Evolutionary conservation across 495 filamentous ascomycete genomes (phyloP), one percentile per base, ranked within the genome.

Genomic region (Glarea lozoyensis): DNA sequence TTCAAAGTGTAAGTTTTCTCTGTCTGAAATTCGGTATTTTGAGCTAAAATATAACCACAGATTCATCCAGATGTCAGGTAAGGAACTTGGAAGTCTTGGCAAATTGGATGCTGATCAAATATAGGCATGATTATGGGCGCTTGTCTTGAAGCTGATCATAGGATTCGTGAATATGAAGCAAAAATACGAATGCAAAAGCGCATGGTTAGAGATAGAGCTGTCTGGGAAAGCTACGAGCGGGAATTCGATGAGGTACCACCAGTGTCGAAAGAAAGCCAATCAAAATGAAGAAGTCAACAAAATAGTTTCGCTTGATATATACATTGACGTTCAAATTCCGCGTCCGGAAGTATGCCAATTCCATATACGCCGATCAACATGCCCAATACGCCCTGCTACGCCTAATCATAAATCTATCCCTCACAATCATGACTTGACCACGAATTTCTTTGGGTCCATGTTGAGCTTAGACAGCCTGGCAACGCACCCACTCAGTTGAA

Each of bases 401-500:
- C 50, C 50, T 34, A 2, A 25, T 40, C 46, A 50, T 50, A n/a
- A n/a, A n/a, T n/a, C n/a, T n/a, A 33, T 34, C 22, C n/a, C 48
- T 40, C 51, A 39, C 39, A 49, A 33, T 45, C 44, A 63, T 42
- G 66, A 61, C 9, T 32, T 25, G 22, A 70, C 64, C 55, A 80
- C 64, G 59, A 96, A 96, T n/a, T 85, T 75, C 51, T 83, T 77
- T 12, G 86, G 83, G 54, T 89, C 83, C 90, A 97, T 96, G 59
- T 95, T 95, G 57, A 96, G 77, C 70, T 82, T 93, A 58, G 84
- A 87, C 40, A 99, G 70, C 48, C 88, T 78, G 7, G 86, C 86
- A 34, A 97, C 73, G 57, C 89, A 95, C 17, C 92, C 92, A 55
- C 82, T 88, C 27, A 99, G 68, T 58, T 99, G 92, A 42, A 97